Conservation (phyloP, 805 yeast genomes). For the Cyberlindnera misumaiensis region DNA sequence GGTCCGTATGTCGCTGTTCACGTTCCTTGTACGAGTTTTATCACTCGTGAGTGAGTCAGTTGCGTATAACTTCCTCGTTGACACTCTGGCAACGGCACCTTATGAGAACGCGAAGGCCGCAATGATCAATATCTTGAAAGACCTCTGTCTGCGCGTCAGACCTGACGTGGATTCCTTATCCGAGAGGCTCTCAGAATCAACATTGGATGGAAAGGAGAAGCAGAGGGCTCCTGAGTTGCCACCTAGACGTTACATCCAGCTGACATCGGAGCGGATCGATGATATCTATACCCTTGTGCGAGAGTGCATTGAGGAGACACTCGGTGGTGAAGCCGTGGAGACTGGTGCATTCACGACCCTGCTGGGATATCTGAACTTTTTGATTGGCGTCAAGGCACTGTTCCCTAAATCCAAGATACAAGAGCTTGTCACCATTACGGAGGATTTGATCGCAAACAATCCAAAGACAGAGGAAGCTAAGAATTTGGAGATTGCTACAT, state of each 20-base stretch:
- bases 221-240: constrained; percentile 32
- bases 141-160: constrained; percentile 40
- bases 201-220: constrained; percentile 4
- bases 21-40: constrained; percentile 59
- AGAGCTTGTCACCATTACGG: constrained; percentile 25
- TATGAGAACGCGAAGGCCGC: constrained; percentile 53
- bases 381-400: constrained; percentile 28
- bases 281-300: constrained; percentile 39
- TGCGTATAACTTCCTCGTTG: constrained; percentile 54
- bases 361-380: constrained; percentile 51
- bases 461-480: constrained; percentile 8
- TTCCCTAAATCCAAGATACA: constrained; percentile 26
- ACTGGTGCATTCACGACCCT: constrained; percentile 35
- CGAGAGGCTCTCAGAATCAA: constrained; percentile 4
- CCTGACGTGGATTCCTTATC: constrained; percentile 9
- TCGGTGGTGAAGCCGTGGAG: constrained; percentile 13
- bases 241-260: constrained; percentile 35
- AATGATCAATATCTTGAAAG: constrained; percentile 62
- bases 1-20: constrained; percentile 39
- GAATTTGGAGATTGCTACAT: constrained; percentile 8
- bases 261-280: constrained; percentile 35
- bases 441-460: constrained; percentile 12
- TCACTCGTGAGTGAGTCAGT: constrained; percentile 48
- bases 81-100: constrained; percentile 63
- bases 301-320: constrained; percentile 28